Conservation (phyloP, 768 basidiomycete species). For the Pluteus cervinus region DNA sequence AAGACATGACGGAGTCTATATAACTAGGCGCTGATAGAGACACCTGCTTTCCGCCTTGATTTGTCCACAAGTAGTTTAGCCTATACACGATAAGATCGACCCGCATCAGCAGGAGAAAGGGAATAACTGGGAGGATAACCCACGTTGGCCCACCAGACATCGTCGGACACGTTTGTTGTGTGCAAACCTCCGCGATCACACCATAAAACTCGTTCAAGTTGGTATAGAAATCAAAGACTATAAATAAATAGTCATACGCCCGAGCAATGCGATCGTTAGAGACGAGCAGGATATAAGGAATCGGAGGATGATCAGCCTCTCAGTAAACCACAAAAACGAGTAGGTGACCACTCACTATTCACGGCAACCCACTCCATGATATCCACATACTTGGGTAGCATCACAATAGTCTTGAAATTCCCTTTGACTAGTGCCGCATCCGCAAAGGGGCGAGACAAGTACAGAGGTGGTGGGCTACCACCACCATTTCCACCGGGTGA, state of each 20-base stretch:
- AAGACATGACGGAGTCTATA: slow-evolving; percentile 97
- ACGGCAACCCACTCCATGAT: slow-evolving; percentile 97
- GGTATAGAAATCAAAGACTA: slow-evolving; percentile 96
- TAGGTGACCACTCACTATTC: slow-evolving; percentile 56
- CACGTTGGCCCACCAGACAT: slow-evolving; percentile 90
- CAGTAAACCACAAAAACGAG: neutral
- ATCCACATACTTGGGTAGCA: slow-evolving; percentile 92
- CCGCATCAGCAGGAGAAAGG: neutral
- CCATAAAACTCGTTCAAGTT: slow-evolving; percentile 98
- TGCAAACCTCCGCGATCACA: slow-evolving; percentile 89
- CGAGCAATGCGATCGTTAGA: neutral
- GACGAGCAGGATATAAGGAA: neutral
- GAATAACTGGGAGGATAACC: slow-evolving; percentile 20
- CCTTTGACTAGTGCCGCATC: slow-evolving; percentile 96
- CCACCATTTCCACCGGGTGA: slow-evolving; percentile 27
- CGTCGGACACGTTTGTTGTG: slow-evolving; percentile 80
- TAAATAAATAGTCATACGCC: slow-evolving; percentile 1
- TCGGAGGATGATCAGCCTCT: neutral
- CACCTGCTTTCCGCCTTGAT: slow-evolving; percentile 84
- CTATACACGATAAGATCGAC: slow-evolving; percentile 33
- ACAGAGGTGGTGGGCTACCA: slow-evolving; percentile 81
- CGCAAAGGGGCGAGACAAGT: slow-evolving; percentile 91
- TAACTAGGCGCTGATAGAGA: slow-evolving; percentile 90
- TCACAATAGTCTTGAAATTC: slow-evolving; percentile 97
- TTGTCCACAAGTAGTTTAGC: slow-evolving; percentile 92